phyloP scores from a whole-genome alignment of 2,329 filamentous ascomycete species.

The Fusarium robinianum region DNA sequence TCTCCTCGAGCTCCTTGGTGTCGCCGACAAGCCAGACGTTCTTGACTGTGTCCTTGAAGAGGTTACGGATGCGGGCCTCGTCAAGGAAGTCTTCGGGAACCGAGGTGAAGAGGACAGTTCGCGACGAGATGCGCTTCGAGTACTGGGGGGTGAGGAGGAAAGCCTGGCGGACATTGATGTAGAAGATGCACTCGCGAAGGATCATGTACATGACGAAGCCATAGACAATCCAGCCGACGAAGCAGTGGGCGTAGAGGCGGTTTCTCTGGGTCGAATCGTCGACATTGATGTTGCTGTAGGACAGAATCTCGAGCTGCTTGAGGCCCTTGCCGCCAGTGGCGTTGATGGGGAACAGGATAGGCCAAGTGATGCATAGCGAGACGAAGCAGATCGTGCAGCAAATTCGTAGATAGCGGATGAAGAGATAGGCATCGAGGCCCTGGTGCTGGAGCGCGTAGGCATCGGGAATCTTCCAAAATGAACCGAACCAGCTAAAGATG shows the following conservation, averaged over 20 bases:
- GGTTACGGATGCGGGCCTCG: slow-evolving; percentile 70
- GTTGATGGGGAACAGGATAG: slow-evolving; percentile 82
- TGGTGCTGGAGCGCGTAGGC: slow-evolving; percentile 83
- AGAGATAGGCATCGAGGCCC: slow-evolving; percentile 86
- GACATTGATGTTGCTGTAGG: slow-evolving; percentile 50
- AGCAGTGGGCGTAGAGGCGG: slow-evolving; percentile 78
- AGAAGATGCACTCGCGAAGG: slow-evolving; percentile 88
- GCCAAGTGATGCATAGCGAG: slow-evolving; percentile 82
- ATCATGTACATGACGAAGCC: slow-evolving; percentile 88
- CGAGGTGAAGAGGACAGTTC: slow-evolving; percentile 90
- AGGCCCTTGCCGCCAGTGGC: slow-evolving; percentile 73
- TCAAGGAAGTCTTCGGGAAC: slow-evolving; percentile 79
- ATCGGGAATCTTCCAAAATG: slow-evolving; percentile 69
- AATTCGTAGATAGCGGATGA: slow-evolving; percentile 83
- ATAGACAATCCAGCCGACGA: slow-evolving; percentile 82
- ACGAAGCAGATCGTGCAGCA: slow-evolving; percentile 77
- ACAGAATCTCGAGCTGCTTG: slow-evolving; percentile 61
- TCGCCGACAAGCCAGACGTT: slow-evolving; percentile 84
- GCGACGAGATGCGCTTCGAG: slow-evolving; percentile 81
- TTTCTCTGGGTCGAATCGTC: slow-evolving; percentile 55
- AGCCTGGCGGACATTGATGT: slow-evolving; percentile 90
- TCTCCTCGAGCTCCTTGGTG: slow-evolving; percentile 72
- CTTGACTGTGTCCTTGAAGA: slow-evolving; percentile 79
- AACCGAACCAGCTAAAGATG: slow-evolving; percentile 63
- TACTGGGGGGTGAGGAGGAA: slow-evolving; percentile 87